Percentiles rank a stretch among this genome's conserved stretches.
Conservation (phyloP, 306 rosid genomes). For the Sindora glabra region DNA sequence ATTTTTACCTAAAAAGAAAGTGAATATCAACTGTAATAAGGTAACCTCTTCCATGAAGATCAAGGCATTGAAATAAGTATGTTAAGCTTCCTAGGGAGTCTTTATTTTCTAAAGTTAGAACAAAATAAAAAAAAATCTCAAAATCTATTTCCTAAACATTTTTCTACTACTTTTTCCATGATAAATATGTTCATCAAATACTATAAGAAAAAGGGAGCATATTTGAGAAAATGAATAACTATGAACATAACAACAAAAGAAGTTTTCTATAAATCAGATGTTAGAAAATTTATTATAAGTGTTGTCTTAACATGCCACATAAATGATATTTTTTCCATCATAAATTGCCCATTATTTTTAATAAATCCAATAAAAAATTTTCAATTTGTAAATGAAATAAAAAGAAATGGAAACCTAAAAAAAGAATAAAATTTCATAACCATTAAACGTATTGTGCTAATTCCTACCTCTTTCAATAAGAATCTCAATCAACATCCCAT, state of each 20-base stretch:
- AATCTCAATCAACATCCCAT: constrained; percentile 90
- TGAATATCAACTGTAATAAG: constrained; percentile 94
- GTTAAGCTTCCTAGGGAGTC: no score
- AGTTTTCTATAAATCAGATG: no score
- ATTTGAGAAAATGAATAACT: not conserved
- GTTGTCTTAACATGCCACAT: no score
- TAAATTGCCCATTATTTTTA: no score
- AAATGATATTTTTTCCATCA: no score
- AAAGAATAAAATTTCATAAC: no score
- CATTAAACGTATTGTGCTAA: no score
- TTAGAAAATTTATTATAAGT: no score
- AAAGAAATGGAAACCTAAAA: no score
- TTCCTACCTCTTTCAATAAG: constrained; percentile 95
- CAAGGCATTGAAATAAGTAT: constrained; percentile 93
- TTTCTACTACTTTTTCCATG: constrained; percentile 70
- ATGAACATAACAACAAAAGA: not conserved
- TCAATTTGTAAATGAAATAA: no score
- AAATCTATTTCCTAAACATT: constrained; percentile 87
- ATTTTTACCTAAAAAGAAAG: constrained; percentile 90
- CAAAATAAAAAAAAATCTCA: constrained; percentile 81
- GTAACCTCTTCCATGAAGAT: constrained; percentile 89
- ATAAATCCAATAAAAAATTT: no score
- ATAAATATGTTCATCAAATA: constrained; percentile 85
- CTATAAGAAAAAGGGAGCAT: constrained; percentile 41
- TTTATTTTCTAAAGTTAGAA: constrained; percentile 92